Percentiles rank a stretch among this genome's conserved stretches.
These are phyloP conservation scores for Pythium brachiatum DNA, from an alignment of 352 stramenopile genomes.

Conservation along the genomic window DNA sequence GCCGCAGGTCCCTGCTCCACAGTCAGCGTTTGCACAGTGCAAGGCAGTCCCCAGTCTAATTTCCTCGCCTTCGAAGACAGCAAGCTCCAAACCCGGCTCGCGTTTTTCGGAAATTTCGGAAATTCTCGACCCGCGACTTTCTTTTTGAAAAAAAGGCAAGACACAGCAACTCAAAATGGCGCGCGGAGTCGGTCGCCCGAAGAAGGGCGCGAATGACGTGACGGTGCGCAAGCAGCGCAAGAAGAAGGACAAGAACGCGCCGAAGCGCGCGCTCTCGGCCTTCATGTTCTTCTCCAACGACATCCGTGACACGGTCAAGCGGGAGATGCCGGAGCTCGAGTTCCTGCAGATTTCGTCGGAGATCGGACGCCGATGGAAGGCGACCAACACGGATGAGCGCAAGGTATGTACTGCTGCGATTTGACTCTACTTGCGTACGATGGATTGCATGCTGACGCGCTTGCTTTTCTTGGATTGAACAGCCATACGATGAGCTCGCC, in stretches of 20 bases:
- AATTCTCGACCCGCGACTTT: conserved; percentile 23
- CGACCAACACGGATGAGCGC: conserved; percentile 62
- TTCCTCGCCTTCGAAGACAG: conserved; percentile 52
- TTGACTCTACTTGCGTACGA: not conserved
- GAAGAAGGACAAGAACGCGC: conserved; percentile 92
- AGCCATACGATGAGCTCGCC: conserved; percentile 84
- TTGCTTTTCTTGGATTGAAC: conserved; percentile 14
- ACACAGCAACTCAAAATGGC: conserved; percentile 47
- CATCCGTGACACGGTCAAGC: conserved; percentile 88
- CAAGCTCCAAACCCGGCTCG: conserved; percentile 15
- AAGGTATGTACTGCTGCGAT: conserved; percentile 28
- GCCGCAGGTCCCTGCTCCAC: conserved; percentile 6
- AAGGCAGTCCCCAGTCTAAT: conserved; percentile 55
- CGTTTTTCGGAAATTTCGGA: conserved; percentile 35
- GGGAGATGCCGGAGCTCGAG: conserved; percentile 80
- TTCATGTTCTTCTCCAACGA: conserved; percentile 93
- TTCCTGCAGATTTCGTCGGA: conserved; percentile 87
- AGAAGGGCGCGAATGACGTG: conserved; percentile 61
- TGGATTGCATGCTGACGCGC: not conserved
- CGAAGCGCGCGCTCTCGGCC: conserved; percentile 86
- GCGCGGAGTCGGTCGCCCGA: conserved; percentile 60
- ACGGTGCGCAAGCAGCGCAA: conserved; percentile 76
- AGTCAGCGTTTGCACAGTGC: conserved; percentile 29
- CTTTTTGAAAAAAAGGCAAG: conserved; percentile 25
- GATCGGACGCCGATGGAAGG: conserved; percentile 84